Base-by-base conservation (phyloP, 176 grass and related monocot species). In the Oryza longistaminata region DNA sequence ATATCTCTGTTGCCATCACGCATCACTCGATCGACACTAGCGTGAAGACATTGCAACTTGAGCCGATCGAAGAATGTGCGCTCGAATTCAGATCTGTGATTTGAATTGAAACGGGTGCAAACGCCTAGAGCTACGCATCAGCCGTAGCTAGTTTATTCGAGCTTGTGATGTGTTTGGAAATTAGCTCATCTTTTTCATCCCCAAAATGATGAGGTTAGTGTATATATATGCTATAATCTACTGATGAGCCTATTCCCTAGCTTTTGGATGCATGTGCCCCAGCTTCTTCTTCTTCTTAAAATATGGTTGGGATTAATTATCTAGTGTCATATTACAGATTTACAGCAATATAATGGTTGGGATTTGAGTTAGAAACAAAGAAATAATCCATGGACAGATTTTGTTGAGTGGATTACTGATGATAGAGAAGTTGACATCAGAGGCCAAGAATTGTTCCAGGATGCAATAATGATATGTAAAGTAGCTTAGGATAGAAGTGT, bases 21-120 rank as follows among this genome's bases (percentile, higher is more conserved):
- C 64, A 37, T 39, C 37, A 64, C 52, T 85, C 66, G 74, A 85
- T 85, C 50, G 74, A 85, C 78, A 39, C 39, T 64, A 64, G 66
- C 80, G 86, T 88, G 33, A 70, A 71, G 73, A 78, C 80, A 78
- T 14, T 64, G 86, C 73, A 77, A 83, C 42, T 88, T 43, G 66
- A 81, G 65, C 66, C 27, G 37, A 39, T 39, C 37, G 50, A 50
- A 49, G 73, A 83, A 88, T 83, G 80, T 72, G 80, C 66, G 66
- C 73, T 64, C 80, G 60, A 71, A 83, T 82, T 82, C 6, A 44
- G 52, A 73, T 83, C 39, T 74, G 42, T 31, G 27, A 74, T 74
- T 4, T 58, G 74, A 66, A 65, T 35, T 35, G 29, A 31, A 31
- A 35, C 58, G 7, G 39, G 40, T 22, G 40, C 40, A 75, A 8